Evolutionary conservation across 495 filamentous ascomycete genomes (phyloP).

Genomic region (Cenococcum geophilum): DNA sequence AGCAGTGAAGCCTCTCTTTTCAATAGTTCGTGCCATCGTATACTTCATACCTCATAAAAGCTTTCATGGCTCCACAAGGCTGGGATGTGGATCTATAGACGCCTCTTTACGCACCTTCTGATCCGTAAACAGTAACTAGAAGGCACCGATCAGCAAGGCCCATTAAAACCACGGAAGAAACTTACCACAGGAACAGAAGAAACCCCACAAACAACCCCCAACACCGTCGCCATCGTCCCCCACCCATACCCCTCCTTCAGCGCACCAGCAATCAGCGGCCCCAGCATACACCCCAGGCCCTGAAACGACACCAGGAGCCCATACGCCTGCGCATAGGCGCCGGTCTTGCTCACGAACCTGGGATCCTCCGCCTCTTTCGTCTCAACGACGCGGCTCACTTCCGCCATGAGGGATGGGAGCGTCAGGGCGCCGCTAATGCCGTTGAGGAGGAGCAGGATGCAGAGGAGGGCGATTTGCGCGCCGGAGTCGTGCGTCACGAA

Average conservation of each 20-base stretch:
- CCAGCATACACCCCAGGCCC: not conserved
- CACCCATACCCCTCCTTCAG: not conserved
- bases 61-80: too few species aligned
- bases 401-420: slow-evolving; percentile 6
- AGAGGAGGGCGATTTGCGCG: slow-evolving; percentile 5
- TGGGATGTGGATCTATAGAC: too few species aligned
- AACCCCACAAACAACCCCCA: not conserved
- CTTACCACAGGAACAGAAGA: not conserved
- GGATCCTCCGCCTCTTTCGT: slow-evolving; percentile 1
- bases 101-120: too few species aligned
- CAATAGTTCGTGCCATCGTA: too few species aligned
- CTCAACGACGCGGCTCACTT: slow-evolving; percentile 1
- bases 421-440: not conserved
- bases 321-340: slow-evolving; percentile 6
- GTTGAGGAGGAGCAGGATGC: slow-evolving; percentile 5
- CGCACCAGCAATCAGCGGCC: not conserved
- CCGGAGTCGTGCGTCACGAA: slow-evolving; percentile 4
- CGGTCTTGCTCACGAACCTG: not conserved
- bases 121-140: too few species aligned
- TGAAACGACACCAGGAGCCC: not conserved
- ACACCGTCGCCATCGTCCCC: not conserved
- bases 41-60: too few species aligned
- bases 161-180: too few species aligned
- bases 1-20: too few species aligned
- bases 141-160: too few species aligned